Conservation (phyloP, 257 asterid genomes). For the Salvia miltiorrhiza region DNA sequence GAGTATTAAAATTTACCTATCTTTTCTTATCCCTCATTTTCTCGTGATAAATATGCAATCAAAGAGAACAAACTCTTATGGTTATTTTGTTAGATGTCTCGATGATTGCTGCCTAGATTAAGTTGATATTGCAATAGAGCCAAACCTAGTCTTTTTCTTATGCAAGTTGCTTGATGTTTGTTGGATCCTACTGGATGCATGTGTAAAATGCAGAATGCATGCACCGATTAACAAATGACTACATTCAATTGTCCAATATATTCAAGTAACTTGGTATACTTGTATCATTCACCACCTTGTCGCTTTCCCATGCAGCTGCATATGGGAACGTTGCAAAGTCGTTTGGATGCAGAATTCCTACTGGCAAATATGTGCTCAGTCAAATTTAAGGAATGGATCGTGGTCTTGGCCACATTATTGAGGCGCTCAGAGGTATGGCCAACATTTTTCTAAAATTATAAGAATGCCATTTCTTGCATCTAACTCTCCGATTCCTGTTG, state of each 20-base stretch:
- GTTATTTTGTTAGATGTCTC: not conserved
- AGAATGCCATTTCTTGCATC: conserved; percentile 6
- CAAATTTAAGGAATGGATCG: conserved; percentile 98
- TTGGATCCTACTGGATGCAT: conserved; percentile 17
- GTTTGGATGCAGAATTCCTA: conserved; percentile 96
- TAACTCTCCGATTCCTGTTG: not conserved
- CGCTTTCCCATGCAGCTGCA: conserved; percentile 57
- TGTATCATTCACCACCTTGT: conserved; percentile 8
- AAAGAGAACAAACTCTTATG: too few species aligned
- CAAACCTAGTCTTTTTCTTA: not conserved
- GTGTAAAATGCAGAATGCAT: not conserved
- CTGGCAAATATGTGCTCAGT: conserved; percentile 97
- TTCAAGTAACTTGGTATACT: not conserved
- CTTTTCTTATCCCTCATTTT: too few species aligned
- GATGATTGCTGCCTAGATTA: not conserved
- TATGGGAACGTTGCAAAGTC: conserved; percentile 91
- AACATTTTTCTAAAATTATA: not conserved
- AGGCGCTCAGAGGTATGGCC: conserved; percentile 88
- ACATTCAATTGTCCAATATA: not conserved
- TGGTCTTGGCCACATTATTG: conserved; percentile 91
- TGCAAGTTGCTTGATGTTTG: conserved; percentile 7
- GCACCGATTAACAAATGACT: conserved; percentile 1
- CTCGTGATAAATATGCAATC: too few species aligned
- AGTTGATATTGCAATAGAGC: not conserved
- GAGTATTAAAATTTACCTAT: too few species aligned